Percentiles rank a stretch among this genome's conserved stretches.
Conservation (phyloP, 2,329 filamentous ascomycete species). For the Polytolypa hystricis region DNA sequence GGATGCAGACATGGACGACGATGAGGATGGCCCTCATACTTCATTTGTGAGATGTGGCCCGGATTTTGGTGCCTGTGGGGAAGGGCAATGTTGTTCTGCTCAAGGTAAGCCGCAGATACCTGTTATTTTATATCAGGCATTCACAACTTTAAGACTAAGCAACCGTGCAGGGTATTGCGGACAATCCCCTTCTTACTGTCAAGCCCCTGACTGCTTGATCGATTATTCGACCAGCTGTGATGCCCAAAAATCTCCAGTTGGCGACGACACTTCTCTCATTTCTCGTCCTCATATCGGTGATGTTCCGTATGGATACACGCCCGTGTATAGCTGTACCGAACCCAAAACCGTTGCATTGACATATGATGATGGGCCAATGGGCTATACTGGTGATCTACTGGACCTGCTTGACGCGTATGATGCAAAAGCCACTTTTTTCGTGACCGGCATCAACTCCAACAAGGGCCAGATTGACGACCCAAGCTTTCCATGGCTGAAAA, state of each 20-base stretch:
- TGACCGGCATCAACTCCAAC: conserved; percentile 41
- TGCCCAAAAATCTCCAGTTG: conserved; percentile 23
- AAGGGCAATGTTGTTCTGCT: conserved; percentile 28
- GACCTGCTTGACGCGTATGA: conserved; percentile 49
- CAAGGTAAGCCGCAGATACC: conserved; percentile 23
- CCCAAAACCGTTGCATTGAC: conserved; percentile 54
- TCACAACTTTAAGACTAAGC: too few relatives aligned
- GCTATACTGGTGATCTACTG: conserved; percentile 51
- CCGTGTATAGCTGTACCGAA: conserved; percentile 31
- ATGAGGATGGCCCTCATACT: conserved; percentile 4
- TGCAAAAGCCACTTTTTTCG: conserved; percentile 58
- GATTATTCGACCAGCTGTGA: conserved; percentile 29
- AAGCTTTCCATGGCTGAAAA: conserved; percentile 25
- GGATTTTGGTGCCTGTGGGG: conserved; percentile 22
- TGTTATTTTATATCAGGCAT: too few relatives aligned
- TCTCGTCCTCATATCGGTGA: conserved; percentile 25
- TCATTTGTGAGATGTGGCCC: conserved; percentile 22
- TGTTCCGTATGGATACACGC: conserved; percentile 25
- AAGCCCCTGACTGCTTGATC: conserved; percentile 30
- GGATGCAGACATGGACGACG: background rate
- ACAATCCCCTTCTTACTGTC: conserved; percentile 25
- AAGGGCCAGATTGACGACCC: conserved; percentile 35
- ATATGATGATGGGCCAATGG: conserved; percentile 55
- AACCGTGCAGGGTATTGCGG: too few relatives aligned
- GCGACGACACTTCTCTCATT: conserved; percentile 24